Percentiles rank a stretch among this genome's conserved stretches.
These are phyloP conservation scores for Sanghuangporus weigelae DNA, from an alignment of 1,284 basidiomycete species.

Conservation along the genomic window DNA sequence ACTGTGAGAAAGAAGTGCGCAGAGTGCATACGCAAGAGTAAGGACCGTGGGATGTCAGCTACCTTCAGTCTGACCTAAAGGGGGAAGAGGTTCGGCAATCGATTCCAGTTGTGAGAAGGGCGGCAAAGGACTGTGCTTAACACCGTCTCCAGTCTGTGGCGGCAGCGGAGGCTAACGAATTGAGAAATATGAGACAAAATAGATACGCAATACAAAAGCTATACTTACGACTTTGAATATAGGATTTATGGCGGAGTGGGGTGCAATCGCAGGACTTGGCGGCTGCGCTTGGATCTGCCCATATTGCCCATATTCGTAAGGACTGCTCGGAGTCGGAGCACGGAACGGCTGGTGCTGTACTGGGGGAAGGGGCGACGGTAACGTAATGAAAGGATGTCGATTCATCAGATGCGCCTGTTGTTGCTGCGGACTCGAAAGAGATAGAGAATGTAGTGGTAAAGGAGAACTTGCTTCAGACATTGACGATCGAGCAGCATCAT, in stretches of 20 bases:
- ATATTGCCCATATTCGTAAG: slow-evolving; percentile 25
- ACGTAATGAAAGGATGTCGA: slow-evolving; percentile 27
- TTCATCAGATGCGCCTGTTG: slow-evolving; percentile 23
- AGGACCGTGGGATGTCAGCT: slow-evolving; percentile 20
- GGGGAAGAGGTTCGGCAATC: slow-evolving; percentile 68
- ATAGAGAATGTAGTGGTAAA: slow-evolving; percentile 66
- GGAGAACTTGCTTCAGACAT: slow-evolving; percentile 63
- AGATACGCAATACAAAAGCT: slow-evolving; percentile 29
- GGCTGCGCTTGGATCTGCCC: slow-evolving; percentile 32
- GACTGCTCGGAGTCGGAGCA: slow-evolving; percentile 28
- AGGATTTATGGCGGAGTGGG: slow-evolving; percentile 69
- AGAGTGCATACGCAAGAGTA: slow-evolving; percentile 20
- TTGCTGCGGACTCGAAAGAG: slow-evolving; percentile 45
- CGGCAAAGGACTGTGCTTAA: slow-evolving; percentile 50
- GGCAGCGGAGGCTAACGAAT: slow-evolving; percentile 24
- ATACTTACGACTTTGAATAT: slow-evolving; percentile 88
- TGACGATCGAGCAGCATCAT: slow-evolving; percentile 44
- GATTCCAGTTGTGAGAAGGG: slow-evolving; percentile 76
- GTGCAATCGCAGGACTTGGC: slow-evolving; percentile 23
- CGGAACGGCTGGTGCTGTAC: slow-evolving; percentile 45
- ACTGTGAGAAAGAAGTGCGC: slow-evolving; percentile 24
- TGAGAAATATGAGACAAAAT: slow-evolving; percentile 33
- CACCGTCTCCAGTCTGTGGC: slow-evolving; percentile 24
- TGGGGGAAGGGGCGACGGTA: slow-evolving; percentile 45
- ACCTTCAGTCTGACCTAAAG: slow-evolving; percentile 35